A percentile compares a stretch with the other conserved stretches of the same genome.
These are phyloP conservation scores for Suillus ampliporus DNA, from an alignment of 768 basidiomycete genomes.

Conservation along the genomic window DNA sequence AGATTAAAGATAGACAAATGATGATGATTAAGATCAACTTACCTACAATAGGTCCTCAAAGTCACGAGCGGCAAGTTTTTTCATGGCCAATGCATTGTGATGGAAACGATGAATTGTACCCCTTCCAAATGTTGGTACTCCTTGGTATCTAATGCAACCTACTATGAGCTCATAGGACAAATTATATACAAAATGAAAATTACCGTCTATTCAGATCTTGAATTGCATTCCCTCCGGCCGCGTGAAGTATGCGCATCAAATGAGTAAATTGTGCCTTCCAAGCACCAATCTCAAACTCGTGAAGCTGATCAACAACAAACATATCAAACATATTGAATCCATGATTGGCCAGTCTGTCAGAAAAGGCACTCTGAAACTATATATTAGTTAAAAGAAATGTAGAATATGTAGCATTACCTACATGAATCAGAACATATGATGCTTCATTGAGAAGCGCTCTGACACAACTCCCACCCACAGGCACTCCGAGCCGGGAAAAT, in stretches of 20 bases:
- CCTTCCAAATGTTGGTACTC: constrained; percentile 17
- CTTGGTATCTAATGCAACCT: constrained; percentile 18
- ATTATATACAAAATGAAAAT: neutral
- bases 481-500: constrained; percentile 11
- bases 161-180: constrained; percentile 1
- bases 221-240: neutral
- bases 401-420: constrained; percentile 18
- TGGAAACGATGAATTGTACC: constrained; percentile 13
- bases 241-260: constrained; percentile 11
- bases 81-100: constrained; percentile 15
- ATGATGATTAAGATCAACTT: neutral
- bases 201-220: constrained; percentile 8
- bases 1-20: neutral
- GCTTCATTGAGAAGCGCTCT: constrained; percentile 29
- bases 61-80: constrained; percentile 13
- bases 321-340: constrained; percentile 19
- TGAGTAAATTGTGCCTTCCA: constrained; percentile 38
- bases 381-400: neutral
- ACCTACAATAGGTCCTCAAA: constrained; percentile 19
- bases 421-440: constrained; percentile 39
- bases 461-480: constrained; percentile 32
- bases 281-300: constrained; percentile 27
- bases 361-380: constrained; percentile 13
- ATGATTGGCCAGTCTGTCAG: neutral
- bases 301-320: constrained; percentile 23